A percentile compares a stretch with the other conserved stretches of the same genome.
phyloP scores from a whole-genome alignment of 805 yeast genomes.

The Sungouiella blattae region DNA sequence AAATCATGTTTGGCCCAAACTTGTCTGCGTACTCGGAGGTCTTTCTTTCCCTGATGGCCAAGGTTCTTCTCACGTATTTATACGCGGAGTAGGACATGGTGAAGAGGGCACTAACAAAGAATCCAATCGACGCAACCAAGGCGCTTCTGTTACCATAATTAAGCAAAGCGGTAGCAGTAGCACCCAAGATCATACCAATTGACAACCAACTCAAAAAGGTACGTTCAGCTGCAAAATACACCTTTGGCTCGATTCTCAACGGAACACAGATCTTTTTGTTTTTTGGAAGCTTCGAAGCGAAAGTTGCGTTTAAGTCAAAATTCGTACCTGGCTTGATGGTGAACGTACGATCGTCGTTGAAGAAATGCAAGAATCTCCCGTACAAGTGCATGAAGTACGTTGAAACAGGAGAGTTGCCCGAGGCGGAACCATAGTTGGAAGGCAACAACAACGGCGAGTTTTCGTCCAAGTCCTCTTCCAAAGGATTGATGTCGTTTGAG shows the following conservation, averaged over 20 bases:
- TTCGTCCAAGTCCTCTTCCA: constrained; percentile 51
- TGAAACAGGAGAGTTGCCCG: constrained; percentile 28
- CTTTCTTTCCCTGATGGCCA: constrained; percentile 75
- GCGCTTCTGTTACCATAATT: constrained; percentile 74
- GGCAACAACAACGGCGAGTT: constrained; percentile 41
- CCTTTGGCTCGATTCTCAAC: constrained; percentile 96
- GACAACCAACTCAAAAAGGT: constrained; percentile 93
- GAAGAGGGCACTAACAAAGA: constrained; percentile 73
- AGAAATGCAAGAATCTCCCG: constrained; percentile 36
- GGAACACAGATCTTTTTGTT: constrained; percentile 92
- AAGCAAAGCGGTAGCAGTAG: constrained; percentile 81
- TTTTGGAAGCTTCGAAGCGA: constrained; percentile 68
- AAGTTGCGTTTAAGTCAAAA: constrained; percentile 40
- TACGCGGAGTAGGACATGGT: constrained; percentile 70
- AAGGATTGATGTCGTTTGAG: constrained; percentile 43
- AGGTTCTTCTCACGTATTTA: constrained; percentile 77
- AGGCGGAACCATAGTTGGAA: constrained; percentile 25
- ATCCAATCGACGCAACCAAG: constrained; percentile 79
- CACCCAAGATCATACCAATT: constrained; percentile 81
- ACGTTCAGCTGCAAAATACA: constrained; percentile 97
- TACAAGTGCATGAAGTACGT: constrained; percentile 30
- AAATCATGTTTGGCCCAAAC: constrained; percentile 81
- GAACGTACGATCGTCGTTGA: constrained; percentile 44
- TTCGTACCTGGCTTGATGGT: constrained; percentile 43
- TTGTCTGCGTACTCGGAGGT: constrained; percentile 85